Conservation (phyloP, 2,329 filamentous ascomycete genomes). For the Torrubiella hemipterigena region DNA sequence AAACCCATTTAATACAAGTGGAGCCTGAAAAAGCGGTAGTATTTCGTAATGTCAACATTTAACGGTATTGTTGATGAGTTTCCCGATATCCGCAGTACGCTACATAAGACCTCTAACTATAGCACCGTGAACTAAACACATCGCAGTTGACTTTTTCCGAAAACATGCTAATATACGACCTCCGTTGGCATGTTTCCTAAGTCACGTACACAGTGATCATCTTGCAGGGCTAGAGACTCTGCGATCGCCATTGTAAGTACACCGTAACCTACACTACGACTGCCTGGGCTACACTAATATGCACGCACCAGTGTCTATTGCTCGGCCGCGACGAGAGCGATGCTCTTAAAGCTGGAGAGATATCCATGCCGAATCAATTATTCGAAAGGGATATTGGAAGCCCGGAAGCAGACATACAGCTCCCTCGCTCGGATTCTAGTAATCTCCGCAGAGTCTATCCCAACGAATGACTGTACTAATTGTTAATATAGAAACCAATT, state of each 20-base stretch:
- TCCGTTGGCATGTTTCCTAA: conserved; percentile 76
- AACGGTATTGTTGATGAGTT: conserved; percentile 64
- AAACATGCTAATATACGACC: conserved; percentile 37
- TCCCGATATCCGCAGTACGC: conserved; percentile 57
- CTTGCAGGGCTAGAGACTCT: conserved; percentile 67
- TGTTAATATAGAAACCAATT: conserved; percentile 53
- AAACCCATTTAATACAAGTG: no score
- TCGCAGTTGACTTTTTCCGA: conserved; percentile 70
- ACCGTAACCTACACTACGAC: not conserved
- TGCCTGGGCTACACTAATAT: not conserved
- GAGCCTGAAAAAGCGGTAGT: no score
- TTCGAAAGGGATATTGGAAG: conserved; percentile 64
- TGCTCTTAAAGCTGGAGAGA: conserved; percentile 70
- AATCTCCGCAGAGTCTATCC: no score
- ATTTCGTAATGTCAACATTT: conserved; percentile 80
- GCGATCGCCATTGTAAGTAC: conserved; percentile 56
- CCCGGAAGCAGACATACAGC: conserved; percentile 59
- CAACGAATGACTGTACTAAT: not conserved
- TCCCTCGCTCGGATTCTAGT: not conserved
- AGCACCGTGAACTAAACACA: conserved; percentile 3
- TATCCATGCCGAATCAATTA: conserved; percentile 74
- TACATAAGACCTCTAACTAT: not conserved
- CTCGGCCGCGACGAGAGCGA: conserved; percentile 69
- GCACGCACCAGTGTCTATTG: conserved; percentile 58
- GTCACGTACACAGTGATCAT: conserved; percentile 88